These are phyloP conservation scores for Anthracocystis panici-leucophaei DNA, from an alignment of 1,284 basidiomycete species.

Conservation along the genomic window DNA sequence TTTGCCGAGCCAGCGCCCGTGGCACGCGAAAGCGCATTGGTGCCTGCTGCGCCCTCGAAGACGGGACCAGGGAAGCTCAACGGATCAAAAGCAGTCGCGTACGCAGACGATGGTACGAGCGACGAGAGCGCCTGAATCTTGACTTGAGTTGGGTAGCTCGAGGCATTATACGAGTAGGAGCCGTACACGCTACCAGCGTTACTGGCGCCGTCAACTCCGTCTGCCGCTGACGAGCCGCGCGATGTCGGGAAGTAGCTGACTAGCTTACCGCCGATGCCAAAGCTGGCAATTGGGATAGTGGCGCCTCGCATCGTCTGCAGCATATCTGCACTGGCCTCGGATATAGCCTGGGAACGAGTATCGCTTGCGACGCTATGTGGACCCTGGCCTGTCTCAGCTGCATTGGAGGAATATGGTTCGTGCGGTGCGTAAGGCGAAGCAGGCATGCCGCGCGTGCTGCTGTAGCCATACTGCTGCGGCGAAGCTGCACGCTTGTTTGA, in stretches of 20 bases:
- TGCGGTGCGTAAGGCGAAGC: conserved; percentile 33
- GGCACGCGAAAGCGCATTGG: conserved; percentile 55
- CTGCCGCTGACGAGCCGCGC: conserved; percentile 10
- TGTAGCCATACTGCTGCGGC: conserved; percentile 27
- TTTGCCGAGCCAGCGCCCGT: conserved; percentile 37
- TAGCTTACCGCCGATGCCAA: conserved; percentile 66
- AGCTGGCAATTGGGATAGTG: conserved; percentile 60
- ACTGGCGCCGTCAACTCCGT: conserved; percentile 11
- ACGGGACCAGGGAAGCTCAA: conserved; percentile 63
- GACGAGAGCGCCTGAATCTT: conserved; percentile 47
- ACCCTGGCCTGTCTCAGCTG: conserved; percentile 20
- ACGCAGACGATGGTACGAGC: conserved; percentile 55
- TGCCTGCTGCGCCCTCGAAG: conserved; percentile 54
- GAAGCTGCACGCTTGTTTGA: conserved; percentile 12
- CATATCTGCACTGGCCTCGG: conserved; percentile 43
- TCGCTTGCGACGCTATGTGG: conserved; percentile 22
- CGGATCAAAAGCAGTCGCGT: conserved; percentile 61
- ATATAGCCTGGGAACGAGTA: conserved; percentile 23
- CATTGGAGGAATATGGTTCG: conserved; percentile 28
- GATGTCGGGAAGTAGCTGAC: conserved; percentile 61
- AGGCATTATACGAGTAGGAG: conserved; percentile 45
- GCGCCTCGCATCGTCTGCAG: conserved; percentile 55
- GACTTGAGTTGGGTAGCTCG: conserved; percentile 44
- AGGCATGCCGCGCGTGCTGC: conserved; percentile 19
- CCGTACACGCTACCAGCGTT: conserved; percentile 27